Conservation (phyloP, 2,329 filamentous ascomycete species). For the Rhynchosporium agropyri region DNA sequence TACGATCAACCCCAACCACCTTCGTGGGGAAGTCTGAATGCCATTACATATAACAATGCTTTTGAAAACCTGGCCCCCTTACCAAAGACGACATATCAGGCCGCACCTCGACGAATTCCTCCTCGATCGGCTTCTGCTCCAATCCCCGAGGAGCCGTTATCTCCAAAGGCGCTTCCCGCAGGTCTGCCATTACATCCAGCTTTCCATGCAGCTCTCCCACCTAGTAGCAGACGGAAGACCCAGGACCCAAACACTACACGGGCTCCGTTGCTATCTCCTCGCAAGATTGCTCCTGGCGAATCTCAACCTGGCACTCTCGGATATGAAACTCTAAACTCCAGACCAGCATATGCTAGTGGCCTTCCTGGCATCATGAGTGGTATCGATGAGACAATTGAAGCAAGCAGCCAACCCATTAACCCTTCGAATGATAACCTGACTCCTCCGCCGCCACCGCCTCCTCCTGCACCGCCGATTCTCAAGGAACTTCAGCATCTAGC, state of each 20-base stretch:
- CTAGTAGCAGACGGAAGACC: conserved; percentile 40
- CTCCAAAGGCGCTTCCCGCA: conserved; percentile 40
- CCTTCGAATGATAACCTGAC: conserved; percentile 55
- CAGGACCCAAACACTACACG: conserved; percentile 31
- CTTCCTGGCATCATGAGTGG: conserved; percentile 44
- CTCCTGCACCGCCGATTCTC: conserved; percentile 55
- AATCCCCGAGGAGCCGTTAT: conserved; percentile 50
- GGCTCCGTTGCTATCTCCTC: conserved; percentile 33
- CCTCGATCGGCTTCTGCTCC: conserved; percentile 66
- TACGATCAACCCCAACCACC: conserved; percentile 42
- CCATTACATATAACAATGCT: conserved; percentile 34
- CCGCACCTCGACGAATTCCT: conserved; percentile 52
- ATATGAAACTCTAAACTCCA: conserved; percentile 39
- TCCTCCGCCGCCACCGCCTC: conserved; percentile 56
- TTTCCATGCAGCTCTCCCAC: conserved; percentile 45
- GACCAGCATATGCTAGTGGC: conserved; percentile 33
- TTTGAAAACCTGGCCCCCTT: conserved; percentile 40
- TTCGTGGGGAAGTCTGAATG: conserved; percentile 36
- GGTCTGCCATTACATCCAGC: conserved; percentile 47
- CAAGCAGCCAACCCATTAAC: conserved; percentile 43
- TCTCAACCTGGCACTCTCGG: conserved; percentile 40
- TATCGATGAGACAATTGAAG: conserved; percentile 51
- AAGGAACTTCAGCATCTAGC: conserved; percentile 66
- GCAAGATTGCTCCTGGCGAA: conserved; percentile 41
- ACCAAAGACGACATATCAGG: conserved; percentile 42